Percentiles rank a stretch among this genome's conserved stretches.
These are phyloP conservation scores for Dryas alaskensis DNA, from an alignment of 306 rosid species.

Conservation along the genomic window DNA sequence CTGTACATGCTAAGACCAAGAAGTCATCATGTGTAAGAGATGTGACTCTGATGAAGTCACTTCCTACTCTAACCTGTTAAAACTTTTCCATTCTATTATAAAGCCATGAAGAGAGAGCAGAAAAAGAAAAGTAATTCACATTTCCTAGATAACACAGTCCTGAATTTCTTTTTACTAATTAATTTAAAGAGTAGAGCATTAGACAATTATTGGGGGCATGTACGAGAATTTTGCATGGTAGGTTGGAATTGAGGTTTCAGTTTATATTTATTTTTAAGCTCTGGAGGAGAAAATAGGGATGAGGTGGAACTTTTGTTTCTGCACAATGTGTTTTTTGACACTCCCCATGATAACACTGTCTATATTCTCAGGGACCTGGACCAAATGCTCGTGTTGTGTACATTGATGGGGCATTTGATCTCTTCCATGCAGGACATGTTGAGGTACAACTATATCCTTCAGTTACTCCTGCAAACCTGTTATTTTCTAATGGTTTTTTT, in stretches of 20 bases:
- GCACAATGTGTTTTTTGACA: not conserved
- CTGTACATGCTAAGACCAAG: not conserved
- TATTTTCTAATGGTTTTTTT: not conserved
- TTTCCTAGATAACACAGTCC: conserved; percentile 2
- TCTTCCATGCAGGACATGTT: conserved; percentile 98
- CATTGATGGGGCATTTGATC: conserved; percentile 99
- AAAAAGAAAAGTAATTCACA: not conserved
- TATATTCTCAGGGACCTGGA: conserved; percentile 74
- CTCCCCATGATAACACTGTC: conserved; percentile 12
- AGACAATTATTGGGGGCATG: not conserved
- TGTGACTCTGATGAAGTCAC: not conserved
- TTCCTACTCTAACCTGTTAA: not conserved
- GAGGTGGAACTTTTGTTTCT: not conserved
- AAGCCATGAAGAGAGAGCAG: not conserved
- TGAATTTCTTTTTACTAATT: not conserved
- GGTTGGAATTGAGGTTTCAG: not conserved
- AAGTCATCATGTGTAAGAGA: not conserved
- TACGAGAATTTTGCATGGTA: not conserved
- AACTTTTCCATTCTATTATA: too few relatives aligned
- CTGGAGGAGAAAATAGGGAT: too few relatives aligned
- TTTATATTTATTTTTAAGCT: not conserved
- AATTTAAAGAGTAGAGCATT: not conserved
- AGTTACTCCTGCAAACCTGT: not conserved
- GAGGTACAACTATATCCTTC: conserved; percentile 46
- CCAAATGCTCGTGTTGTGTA: conserved; percentile 91